phyloP scores from a whole-genome alignment of 306 rosid genomes.

The Betula pendula region DNA sequence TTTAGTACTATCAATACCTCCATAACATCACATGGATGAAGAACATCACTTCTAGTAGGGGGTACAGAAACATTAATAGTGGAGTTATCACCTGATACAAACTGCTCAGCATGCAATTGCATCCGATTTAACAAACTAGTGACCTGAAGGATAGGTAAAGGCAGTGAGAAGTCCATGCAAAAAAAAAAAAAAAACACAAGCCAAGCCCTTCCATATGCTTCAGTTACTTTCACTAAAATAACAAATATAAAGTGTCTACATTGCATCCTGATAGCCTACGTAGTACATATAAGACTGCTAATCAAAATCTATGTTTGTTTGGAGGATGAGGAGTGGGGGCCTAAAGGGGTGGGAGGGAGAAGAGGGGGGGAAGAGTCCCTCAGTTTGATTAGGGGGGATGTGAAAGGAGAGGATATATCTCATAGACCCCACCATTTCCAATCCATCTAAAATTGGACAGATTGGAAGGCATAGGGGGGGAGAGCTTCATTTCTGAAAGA shows the following conservation, averaged over 20 bases:
- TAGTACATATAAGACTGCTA: slow-evolving; percentile 7
- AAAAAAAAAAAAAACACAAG: neutral
- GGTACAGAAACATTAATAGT: slow-evolving; percentile 66
- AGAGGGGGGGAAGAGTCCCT: neutral
- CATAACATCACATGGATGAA: slow-evolving; percentile 96
- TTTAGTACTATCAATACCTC: slow-evolving; percentile 53
- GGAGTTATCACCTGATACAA: slow-evolving; percentile 40
- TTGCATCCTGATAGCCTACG: neutral
- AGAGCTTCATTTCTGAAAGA: neutral
- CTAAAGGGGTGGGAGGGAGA: neutral
- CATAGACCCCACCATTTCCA: neutral
- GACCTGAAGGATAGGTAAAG: slow-evolving; percentile 50
- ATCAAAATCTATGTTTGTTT: neutral
- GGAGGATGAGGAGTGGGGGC: neutral
- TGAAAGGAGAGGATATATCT: neutral
- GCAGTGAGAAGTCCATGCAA: slow-evolving; percentile 10
- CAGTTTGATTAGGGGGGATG: neutral
- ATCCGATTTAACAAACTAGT: slow-evolving; percentile 70
- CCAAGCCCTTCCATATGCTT: neutral
- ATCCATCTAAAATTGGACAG: neutral
- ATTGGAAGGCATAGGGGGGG: neutral
- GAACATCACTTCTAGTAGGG: slow-evolving; percentile 89
- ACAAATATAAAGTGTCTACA: neutral
- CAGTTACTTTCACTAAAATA: neutral
- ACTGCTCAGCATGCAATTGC: slow-evolving; percentile 71